Percentiles rank a stretch among this genome's conserved stretches.
Evolutionary conservation across 2,329 filamentous ascomycete species (phyloP).

Genomic region (Botryotinia calthae): DNA sequence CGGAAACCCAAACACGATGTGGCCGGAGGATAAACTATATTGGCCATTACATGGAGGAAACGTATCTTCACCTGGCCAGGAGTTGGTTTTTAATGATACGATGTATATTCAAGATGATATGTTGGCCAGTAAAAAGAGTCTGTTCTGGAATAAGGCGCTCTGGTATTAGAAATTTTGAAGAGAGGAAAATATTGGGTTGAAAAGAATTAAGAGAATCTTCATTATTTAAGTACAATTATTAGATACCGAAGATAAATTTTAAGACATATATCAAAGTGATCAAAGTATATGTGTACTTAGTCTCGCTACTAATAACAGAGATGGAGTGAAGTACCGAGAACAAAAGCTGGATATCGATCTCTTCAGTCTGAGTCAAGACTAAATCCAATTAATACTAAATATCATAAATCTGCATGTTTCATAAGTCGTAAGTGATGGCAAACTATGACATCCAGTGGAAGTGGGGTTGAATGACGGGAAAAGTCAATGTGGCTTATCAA

Average conservation of each 20-base stretch:
- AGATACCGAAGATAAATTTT: background rate
- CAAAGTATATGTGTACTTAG: no score
- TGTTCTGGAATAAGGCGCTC: constrained; percentile 10
- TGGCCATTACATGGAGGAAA: constrained; percentile 6
- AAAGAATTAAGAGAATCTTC: background rate
- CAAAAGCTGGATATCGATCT: background rate
- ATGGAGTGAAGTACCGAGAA: background rate
- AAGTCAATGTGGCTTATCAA: background rate
- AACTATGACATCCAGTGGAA: background rate
- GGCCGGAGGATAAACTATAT: background rate
- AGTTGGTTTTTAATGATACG: background rate
- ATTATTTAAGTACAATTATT: background rate
- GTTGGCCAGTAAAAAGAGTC: background rate
- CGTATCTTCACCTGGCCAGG: background rate
- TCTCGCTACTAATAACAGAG: background rate
- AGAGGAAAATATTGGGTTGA: background rate
- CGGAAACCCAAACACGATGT: constrained; percentile 32
- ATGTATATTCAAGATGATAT: constrained; percentile 9
- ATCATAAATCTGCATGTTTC: background rate
- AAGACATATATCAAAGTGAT: fast-evolving
- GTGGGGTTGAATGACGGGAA: background rate
- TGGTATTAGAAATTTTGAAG: background rate
- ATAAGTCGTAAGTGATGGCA: background rate
- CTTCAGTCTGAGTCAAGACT: background rate
- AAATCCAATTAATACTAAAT: background rate